Base-by-base conservation (phyloP, 805 yeast species). In the Komagataella pseudopastoris region DNA sequence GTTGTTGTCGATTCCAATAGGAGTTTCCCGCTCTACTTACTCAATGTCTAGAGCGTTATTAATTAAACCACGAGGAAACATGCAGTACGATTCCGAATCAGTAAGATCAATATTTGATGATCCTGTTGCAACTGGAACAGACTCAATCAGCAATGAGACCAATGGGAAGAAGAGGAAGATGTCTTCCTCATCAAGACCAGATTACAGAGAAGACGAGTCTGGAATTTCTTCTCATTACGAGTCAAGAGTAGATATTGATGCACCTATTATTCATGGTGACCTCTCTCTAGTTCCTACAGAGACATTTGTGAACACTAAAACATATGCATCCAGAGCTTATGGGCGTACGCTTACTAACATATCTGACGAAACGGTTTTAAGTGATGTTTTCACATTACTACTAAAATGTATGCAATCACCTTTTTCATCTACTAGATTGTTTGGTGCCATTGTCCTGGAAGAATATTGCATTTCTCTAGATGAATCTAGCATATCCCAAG, bases 211-310 rank as follows among this genome's bases (percentile, higher is more conserved):
- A 24, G 52, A 51, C 10, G 45, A 77, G 79, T 12, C 85, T 84
- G 2, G 60, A 68, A 30, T 30, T 12, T 12, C 47, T 2, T 70
- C 76, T 3, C 84, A 75, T 44, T 64, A 63, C 52, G 83, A 76
- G 50, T 74, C 80, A 51, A 77, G 78, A 53, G 83, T 88, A 50
- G 89, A 91, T 62, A 90, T 93, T 53, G 99, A 93, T 67, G 85
- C 95, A 3, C 96, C 98, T 4, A 83, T 93, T 64, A 78, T 85
- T 53, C 77, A 81, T 47, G 99, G 99, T 60, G 99, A 93, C 66
- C 85, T 93, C 16, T 81, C 89, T 51, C 71, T 93, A 23, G 80
- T 93, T 39, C 96, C 96, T 0, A 66, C 74, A 48, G 90, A 87
- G 24, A 78, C 78, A 1, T 77, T 93, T 52, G 71, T 88, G 39